Percentiles rank a stretch among this genome's conserved stretches.
Evolutionary conservation across 257 asterid genomes (phyloP).

Genomic region (Hygrophila difformis): DNA sequence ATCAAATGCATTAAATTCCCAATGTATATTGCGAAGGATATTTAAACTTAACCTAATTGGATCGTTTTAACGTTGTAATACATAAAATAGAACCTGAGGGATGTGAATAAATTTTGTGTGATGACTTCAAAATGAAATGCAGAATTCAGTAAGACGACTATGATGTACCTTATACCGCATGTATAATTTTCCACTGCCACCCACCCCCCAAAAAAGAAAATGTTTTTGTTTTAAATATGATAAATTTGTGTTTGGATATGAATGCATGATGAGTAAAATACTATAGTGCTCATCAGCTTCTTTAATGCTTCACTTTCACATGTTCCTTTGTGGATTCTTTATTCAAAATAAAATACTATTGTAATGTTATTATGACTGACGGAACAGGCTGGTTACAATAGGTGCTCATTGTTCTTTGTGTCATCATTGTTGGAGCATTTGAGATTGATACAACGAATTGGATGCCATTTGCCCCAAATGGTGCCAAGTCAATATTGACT

Average conservation of each 20-base stretch:
- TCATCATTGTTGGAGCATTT: slow-evolving; percentile 69
- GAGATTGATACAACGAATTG: slow-evolving; percentile 83
- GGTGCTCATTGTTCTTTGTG: slow-evolving; percentile 75
- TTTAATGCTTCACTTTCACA: background rate
- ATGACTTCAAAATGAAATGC: slow-evolving; percentile 3
- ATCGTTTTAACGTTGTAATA: background rate
- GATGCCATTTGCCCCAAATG: slow-evolving; percentile 88
- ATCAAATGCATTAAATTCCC: background rate
- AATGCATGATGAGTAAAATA: slow-evolving; percentile 3
- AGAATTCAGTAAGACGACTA: slow-evolving; percentile 4
- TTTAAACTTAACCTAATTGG: background rate
- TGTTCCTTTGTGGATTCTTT: background rate
- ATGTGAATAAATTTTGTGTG: slow-evolving; percentile 8
- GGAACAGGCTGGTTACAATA: slow-evolving; percentile 25
- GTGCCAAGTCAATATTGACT: slow-evolving; percentile 55
- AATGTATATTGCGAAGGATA: slow-evolving; percentile 1
- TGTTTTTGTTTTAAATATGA: no score
- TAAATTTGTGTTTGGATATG: background rate
- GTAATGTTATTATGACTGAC: slow-evolving; percentile 21
- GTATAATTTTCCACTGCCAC: no score
- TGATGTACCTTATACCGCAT: background rate
- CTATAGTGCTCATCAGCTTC: slow-evolving; percentile 7
- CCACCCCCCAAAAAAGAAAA: no score
- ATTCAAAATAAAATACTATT: slow-evolving; percentile 10
- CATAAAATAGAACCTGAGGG: background rate